Evolutionary conservation across 2,329 filamentous ascomycete species (phyloP).

Genomic region (Dactylellina drechsleri): DNA sequence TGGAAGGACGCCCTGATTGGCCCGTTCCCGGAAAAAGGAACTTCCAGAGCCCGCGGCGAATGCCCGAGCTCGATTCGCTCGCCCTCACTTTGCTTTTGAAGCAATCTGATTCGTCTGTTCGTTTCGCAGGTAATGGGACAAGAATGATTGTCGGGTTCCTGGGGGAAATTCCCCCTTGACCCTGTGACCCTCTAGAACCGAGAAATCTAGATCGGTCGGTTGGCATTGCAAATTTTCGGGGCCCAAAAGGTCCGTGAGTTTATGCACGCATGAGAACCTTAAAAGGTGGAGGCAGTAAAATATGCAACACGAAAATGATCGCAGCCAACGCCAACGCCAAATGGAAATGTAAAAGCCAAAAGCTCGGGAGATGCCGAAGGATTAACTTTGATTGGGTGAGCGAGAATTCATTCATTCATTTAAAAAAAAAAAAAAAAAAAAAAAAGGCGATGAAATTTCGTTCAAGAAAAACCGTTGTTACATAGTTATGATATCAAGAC

Average conservation of each 20-base stretch:
- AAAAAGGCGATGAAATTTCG: not conserved
- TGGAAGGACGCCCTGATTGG: constrained; percentile 43
- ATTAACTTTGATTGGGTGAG: not conserved
- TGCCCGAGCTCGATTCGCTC: not conserved
- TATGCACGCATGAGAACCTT: no score
- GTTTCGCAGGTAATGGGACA: constrained; percentile 21
- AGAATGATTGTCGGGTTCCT: not conserved
- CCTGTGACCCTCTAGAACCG: constrained; percentile 17
- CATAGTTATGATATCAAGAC: no score
- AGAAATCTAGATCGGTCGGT: constrained; percentile 36
- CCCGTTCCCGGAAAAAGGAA: constrained; percentile 47
- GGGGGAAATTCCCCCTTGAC: constrained; percentile 12
- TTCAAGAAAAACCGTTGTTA: not conserved
- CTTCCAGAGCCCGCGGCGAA: constrained; percentile 9
- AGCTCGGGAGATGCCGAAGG: not conserved
- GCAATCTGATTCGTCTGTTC: constrained; percentile 31
- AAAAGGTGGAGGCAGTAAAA: constrained; percentile 9
- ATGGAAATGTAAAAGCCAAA: not conserved
- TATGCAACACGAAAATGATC: constrained; percentile 29
- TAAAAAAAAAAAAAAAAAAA: not conserved
- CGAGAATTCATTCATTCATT: not conserved
- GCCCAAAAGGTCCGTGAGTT: constrained; percentile 21
- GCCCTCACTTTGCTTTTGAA: not conserved
- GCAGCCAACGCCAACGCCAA: constrained; percentile 38
- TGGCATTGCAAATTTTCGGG: constrained; percentile 5